Base-by-base conservation (phyloP, 352 stramenopile genomes). In the Phytophthora kernoviae region DNA sequence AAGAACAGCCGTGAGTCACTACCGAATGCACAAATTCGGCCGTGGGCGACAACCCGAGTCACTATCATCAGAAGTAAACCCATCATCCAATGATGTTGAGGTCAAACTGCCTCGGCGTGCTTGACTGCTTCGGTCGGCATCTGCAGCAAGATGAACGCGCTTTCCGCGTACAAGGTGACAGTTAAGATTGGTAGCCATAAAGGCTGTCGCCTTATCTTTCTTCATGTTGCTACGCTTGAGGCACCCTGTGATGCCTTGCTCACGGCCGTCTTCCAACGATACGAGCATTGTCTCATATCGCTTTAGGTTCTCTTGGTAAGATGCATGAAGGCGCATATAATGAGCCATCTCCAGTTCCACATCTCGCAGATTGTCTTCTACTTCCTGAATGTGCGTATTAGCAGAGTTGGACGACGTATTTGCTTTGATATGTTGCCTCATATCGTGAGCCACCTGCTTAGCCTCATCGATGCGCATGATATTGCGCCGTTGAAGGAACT, bases 101-200 rank as follows among this genome's bases (percentile, higher is more conserved):
- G 57, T 42, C 11, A 73, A 64, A 24, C 67, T 70, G 18, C 68
- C 54, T 54, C 63, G 51, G 10, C 58, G 52, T 40, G 39, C 58
- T 41, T 70, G 53, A 17, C 62, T 50, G 47, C 63, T 55, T 42
- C 66, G 27, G 9, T 74, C 65, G 24, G 47, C 30, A 21, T 69
- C 66, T 17, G 47, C 77, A n/a, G 78, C 79, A 9, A 91, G 67
- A 14, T 75, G 44, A 24, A 91, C 66, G 11, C 77, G 79, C 47
- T 73, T 74, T 22, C 80, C 87, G 24, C 87, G 87, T 20, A 93
- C 75, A 39, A 94, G 52, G 51, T 96, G 87, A 20, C 79, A 92
- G 52, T 93, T 93, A 1, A 96, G 50, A 67, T 96, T 96, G 9
- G 83, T 93, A 2, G 84, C 75, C 87, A 96, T 96, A 53, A 96